Evolutionary conservation across 2,329 filamentous ascomycete species (phyloP), one percentile per base, ranked within the genome.

Genomic region (Fusarium brachygibbosum): DNA sequence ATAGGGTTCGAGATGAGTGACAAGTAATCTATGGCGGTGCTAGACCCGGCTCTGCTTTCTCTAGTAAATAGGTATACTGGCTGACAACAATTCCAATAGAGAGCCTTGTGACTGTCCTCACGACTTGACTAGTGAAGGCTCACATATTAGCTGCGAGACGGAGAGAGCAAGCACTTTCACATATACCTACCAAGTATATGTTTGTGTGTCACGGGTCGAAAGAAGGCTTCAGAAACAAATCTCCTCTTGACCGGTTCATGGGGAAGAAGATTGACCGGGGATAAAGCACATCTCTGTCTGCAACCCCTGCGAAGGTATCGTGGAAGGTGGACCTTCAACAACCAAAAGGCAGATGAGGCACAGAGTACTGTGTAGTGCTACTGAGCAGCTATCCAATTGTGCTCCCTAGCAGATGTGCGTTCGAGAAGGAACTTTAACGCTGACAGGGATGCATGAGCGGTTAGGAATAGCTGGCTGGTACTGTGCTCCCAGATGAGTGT

Each of bases 241-340:
- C 28, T 64, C 53, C 58, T 58, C 55, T 49, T 58, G 64, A 46
- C 23, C 23, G 23, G 23, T 25, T 25, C 23, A 25, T 25, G 23
- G 23, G 23, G 23, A 25, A 25, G 5, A 25, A 25, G 23, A 25
- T 5, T 25, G 23, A 25, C 68, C 64, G 67, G 63, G 29, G 29
- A 54, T 31, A 31, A 59, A 57, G 54, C 61, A 58, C 52, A 61
- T 51, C 41, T 59, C 42, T 65, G 54, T 59, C 48, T 65, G 58
- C 46, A 57, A 41, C 48, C 45, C 52, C 34, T 62, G 65, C 51
- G 66, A 66, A 56, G 49, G 34, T 59, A 58, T 62, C 48, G 51
- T 54, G 48, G 42, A 48, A 55, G 44, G 69, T 74, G 69, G 71
- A 70, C 61, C 56, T 68, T 70, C 61, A 71, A 60, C 65, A 70